Evolutionary conservation across 192 early-diverging fungal genomes (phyloP).

Genomic region (Radiomyces spectabilis): DNA sequence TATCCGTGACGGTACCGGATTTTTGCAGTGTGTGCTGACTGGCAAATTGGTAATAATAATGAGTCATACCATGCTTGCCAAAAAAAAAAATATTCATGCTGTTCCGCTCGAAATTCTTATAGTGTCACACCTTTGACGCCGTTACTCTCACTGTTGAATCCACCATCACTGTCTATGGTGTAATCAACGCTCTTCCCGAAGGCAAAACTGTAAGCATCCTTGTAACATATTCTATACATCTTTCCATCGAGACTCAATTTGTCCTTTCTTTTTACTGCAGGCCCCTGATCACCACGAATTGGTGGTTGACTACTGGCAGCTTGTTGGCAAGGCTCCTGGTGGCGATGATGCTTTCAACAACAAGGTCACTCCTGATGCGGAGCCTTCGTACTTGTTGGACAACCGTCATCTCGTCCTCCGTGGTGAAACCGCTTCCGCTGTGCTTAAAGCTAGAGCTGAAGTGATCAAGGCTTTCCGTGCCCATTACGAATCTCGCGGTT

Average conservation of each 20-base stretch:
- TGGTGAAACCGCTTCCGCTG: conserved; percentile 79
- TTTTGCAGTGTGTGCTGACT: conserved; percentile 87
- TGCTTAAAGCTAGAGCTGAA: conserved; percentile 79
- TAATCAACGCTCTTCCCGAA: conserved; percentile 78
- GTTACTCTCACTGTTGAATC: conserved; percentile 89
- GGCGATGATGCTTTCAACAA: conserved; percentile 90
- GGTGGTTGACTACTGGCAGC: conserved; percentile 90
- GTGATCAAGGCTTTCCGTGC: conserved; percentile 94
- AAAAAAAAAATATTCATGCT: not conserved
- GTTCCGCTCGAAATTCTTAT: conserved; percentile 4
- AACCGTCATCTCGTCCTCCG: conserved; percentile 97
- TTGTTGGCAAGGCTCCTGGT: conserved; percentile 87
- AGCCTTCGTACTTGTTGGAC: conserved; percentile 81
- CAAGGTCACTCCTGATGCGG: conserved; percentile 84
- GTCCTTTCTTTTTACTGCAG: too few relatives aligned
- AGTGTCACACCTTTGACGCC: conserved; percentile 94
- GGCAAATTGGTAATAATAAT: conserved; percentile 61
- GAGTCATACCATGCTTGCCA: too few relatives aligned
- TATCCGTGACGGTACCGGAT: conserved; percentile 92
- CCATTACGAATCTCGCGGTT: conserved; percentile 75
- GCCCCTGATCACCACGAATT: conserved; percentile 97
- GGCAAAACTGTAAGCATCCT: conserved; percentile 78
- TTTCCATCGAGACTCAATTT: too few relatives aligned
- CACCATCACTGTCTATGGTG: conserved; percentile 83
- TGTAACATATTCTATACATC: not conserved